A percentile compares a stretch with the other conserved stretches of the same genome.
These are phyloP conservation scores for Pyricularia pennisetigena DNA, from an alignment of 2,329 filamentous ascomycete genomes.

Conservation along the genomic window DNA sequence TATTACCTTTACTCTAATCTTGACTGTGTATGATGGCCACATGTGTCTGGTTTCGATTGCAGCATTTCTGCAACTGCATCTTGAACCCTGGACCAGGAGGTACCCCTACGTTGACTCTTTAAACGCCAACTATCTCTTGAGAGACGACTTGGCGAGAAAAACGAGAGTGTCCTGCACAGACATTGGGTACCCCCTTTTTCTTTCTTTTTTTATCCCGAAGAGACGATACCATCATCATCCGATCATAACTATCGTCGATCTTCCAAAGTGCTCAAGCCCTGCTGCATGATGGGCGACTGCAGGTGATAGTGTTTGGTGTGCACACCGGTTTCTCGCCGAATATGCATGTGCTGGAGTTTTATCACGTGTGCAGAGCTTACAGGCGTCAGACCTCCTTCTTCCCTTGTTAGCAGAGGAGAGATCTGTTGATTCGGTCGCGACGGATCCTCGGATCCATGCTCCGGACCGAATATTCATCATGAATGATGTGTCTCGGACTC, in stretches of 20 bases:
- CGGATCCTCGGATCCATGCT: background rate
- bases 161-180: background rate
- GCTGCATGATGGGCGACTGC: background rate
- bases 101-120: too few species aligned
- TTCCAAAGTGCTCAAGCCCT: background rate
- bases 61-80: too few species aligned
- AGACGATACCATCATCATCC: background rate
- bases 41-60: too few species aligned
- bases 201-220: background rate
- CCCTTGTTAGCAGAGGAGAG: background rate
- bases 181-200: background rate
- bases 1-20: background rate
- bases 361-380: background rate
- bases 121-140: too few species aligned
- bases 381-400: background rate
- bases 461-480: background rate
- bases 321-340: background rate
- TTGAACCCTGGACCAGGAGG: too few species aligned
- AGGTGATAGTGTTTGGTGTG: background rate
- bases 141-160: background rate
- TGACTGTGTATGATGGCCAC: too few species aligned
- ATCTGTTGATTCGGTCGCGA: background rate
- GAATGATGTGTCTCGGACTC: background rate
- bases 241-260: background rate
- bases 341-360: background rate